A percentile compares a stretch with the other conserved stretches of the same genome.
phyloP scores from a whole-genome alignment of 1,139 yeast genomes.

The Candida sanyaensis region DNA sequence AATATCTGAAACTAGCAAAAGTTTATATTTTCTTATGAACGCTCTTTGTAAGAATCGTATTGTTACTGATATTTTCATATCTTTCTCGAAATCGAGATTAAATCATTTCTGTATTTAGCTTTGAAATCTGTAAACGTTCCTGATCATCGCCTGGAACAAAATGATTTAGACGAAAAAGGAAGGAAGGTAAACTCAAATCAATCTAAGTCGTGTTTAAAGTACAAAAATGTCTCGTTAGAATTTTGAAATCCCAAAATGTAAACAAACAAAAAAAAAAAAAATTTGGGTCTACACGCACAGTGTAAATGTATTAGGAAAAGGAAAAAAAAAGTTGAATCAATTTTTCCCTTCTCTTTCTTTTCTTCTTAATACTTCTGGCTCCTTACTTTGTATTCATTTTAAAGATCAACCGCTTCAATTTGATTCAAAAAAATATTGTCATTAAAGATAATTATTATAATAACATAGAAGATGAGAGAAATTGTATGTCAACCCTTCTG shows the following conservation, averaged over 20 bases:
- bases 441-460: background rate
- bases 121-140: too few relatives aligned
- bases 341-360: constrained; percentile 1
- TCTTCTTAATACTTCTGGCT: background rate
- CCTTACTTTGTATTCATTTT: background rate
- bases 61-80: too few relatives aligned
- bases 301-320: background rate
- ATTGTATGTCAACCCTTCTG: constrained; percentile 12
- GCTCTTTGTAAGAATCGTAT: too few relatives aligned
- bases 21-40: too few relatives aligned
- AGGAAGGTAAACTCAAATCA: background rate
- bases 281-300: background rate
- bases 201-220: background rate
- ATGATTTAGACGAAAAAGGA: background rate
- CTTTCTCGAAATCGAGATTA: too few relatives aligned
- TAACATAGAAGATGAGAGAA: constrained; percentile 14
- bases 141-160: background rate
- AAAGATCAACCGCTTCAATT: background rate
- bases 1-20: too few relatives aligned
- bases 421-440: background rate
- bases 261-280: constrained; percentile 3
- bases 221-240: constrained; percentile 4
- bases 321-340: constrained; percentile 3
- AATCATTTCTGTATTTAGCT: too few relatives aligned
- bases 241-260: constrained; percentile 5